phyloP scores from a whole-genome alignment of 495 filamentous ascomycete species.

The Penicillium antarcticum region DNA sequence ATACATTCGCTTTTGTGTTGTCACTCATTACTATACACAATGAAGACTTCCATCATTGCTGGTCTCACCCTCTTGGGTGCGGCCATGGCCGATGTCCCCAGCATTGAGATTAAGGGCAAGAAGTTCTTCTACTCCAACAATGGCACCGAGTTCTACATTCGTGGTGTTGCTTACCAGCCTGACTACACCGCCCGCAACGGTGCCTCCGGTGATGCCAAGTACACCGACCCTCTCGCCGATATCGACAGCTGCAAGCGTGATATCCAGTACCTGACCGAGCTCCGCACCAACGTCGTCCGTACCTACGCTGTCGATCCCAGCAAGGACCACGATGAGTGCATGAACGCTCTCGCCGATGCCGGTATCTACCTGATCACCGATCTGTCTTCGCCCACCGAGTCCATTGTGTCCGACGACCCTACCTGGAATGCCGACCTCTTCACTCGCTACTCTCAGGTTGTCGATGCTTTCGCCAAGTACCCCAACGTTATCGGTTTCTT shows the following conservation, averaged over 20 bases:
- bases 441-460: slow-evolving; percentile 77
- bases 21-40: slow-evolving; percentile 28
- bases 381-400: slow-evolving; percentile 72
- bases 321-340: slow-evolving; percentile 74
- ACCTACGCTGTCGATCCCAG: slow-evolving; percentile 89
- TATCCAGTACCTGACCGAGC: slow-evolving; percentile 70
- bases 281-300: slow-evolving; percentile 88
- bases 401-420: slow-evolving; percentile 79
- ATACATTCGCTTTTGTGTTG: slow-evolving; percentile 7
- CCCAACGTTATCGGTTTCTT: slow-evolving; percentile 94
- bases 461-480: slow-evolving; percentile 80
- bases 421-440: slow-evolving; percentile 76
- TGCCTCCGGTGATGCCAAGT: slow-evolving; percentile 30
- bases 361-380: slow-evolving; percentile 96
- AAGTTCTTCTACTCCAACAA: slow-evolving; percentile 75
- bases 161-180: slow-evolving; percentile 85
- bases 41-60: slow-evolving; percentile 47
- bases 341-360: slow-evolving; percentile 78
- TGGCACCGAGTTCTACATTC: slow-evolving; percentile 84
- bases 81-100: slow-evolving; percentile 55
- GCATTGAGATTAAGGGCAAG: slow-evolving; percentile 58
- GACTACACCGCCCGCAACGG: slow-evolving; percentile 50
- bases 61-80: slow-evolving; percentile 50
- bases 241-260: slow-evolving; percentile 70
- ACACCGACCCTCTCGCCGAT: slow-evolving; percentile 73